Conservation (phyloP, 257 asterid genomes). For the Gardenia jasminoides region DNA sequence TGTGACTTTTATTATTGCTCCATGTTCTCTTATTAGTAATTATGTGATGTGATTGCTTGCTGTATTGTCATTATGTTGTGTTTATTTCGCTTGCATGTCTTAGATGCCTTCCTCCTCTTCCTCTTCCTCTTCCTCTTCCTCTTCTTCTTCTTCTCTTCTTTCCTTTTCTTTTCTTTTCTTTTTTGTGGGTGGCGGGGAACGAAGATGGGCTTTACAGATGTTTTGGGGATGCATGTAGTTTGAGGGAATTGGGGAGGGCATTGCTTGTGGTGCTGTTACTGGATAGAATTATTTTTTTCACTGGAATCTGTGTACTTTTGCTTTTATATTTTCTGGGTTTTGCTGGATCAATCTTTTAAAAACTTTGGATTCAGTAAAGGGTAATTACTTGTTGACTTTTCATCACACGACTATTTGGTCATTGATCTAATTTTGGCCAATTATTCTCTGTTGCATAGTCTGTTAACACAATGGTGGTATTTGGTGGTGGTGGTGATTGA, state of each 20-base stretch:
- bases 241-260: slow-evolving; percentile 3
- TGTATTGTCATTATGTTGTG: not conserved
- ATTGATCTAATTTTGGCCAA: slow-evolving; percentile 12
- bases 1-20: not conserved
- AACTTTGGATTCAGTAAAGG: not conserved
- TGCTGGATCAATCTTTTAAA: not conserved
- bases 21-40: not conserved
- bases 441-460: slow-evolving; percentile 39
- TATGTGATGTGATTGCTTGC: not conserved
- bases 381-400: not conserved
- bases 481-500: slow-evolving; percentile 10
- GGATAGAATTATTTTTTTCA: slow-evolving; percentile 1
- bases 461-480: slow-evolving; percentile 14
- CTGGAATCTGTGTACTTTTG: not conserved
- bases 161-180: not conserved
- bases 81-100: slow-evolving; percentile 13
- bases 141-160: not conserved
- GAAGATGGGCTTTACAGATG: not conserved
- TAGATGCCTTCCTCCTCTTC: not conserved
- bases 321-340: slow-evolving; percentile 11
- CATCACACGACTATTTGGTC: not conserved
- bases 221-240: slow-evolving; percentile 5
- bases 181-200: not conserved
- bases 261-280: not conserved
- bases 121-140: too few relatives aligned